These are phyloP conservation scores for Arachis hypogaea DNA, from an alignment of 306 rosid species.

Conservation along the genomic window DNA sequence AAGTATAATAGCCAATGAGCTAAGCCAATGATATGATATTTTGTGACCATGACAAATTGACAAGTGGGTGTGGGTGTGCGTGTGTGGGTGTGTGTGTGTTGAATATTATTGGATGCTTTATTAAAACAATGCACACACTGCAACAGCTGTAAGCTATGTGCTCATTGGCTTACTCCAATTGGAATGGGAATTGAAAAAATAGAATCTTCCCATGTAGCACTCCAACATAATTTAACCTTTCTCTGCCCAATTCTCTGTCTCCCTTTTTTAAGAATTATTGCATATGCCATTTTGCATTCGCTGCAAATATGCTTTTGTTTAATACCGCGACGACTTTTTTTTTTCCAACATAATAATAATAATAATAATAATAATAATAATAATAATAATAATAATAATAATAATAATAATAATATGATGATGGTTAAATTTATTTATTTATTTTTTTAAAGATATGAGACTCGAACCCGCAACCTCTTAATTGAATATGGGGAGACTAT, in stretches of 20 bases:
- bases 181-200: constrained; percentile 27
- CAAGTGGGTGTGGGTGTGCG: constrained; percentile 32
- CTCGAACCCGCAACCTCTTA: too few species aligned
- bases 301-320: not conserved
- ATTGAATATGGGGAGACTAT: too few species aligned
- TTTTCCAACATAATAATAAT: too few species aligned
- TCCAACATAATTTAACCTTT: constrained; percentile 11
- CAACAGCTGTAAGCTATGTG: constrained; percentile 32
- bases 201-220: constrained; percentile 31
- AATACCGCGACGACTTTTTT: not conserved
- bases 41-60: not conserved
- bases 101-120: constrained; percentile 38
- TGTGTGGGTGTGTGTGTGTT: constrained; percentile 41
- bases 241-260: not conserved
- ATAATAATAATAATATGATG: too few species aligned
- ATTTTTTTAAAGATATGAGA: too few species aligned
- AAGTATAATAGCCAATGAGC: not conserved
- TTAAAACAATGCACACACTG: constrained; percentile 27
- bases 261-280: constrained; percentile 6
- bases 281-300: not conserved
- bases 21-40: constrained; percentile 13
- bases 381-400: too few species aligned
- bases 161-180: constrained; percentile 28
- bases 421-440: too few species aligned
- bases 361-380: too few species aligned